Evolutionary conservation across 108 stramenopile species (phyloP), one percentile per base, ranked within the genome.

Genomic region (Skeletonema costatum): DNA sequence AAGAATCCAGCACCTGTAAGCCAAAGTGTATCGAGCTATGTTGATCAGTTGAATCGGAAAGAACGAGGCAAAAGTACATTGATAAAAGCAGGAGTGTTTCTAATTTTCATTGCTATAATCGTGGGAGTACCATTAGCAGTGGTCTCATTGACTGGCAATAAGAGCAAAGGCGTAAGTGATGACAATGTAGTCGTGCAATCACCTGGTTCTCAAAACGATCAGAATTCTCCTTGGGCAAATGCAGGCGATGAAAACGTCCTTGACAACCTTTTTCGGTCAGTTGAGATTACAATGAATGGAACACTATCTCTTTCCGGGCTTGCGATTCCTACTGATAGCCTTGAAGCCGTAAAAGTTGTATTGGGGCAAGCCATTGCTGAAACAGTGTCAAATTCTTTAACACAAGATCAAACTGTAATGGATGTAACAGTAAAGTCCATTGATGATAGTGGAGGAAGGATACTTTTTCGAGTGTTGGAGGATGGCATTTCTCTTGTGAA

Each of bases 1-100:
- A 69, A 70, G 32, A 69, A 70, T n/a, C 82, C 82, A 21, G 82
- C 82, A n/a, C 82, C 82, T 16, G 61, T 73, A n/a, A 73, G 68
- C 36, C 75, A 76, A 36, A 73, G 63, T 16, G 82, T 82, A 3
- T 74, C 73, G 32, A 70, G 73, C 42, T 82, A 76, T 59, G 82
- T 82, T 36, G 70, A 73, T 21, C 70, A 76, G 13, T 73, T 82
- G 82, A 82, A 82, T 64, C 66, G 58, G 56, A 53, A 59, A 48
- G 74, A 82, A 32, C 42, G 17, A 14, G 66, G 68, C 19, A 76
- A 76, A 44, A 60, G 39, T 48, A 60, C 65, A 36, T 42, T 82
- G 60, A 36, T 82, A 19, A 76, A 64, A 50, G 71, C 41, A 1
- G 82, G 75, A 8, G 60, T 64, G 25, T 62, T 75, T 66, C 53